Evolutionary conservation across 1,284 basidiomycete genomes (phyloP), one percentile per base, ranked within the genome.

Genomic region (Tilletiaria anomala): DNA sequence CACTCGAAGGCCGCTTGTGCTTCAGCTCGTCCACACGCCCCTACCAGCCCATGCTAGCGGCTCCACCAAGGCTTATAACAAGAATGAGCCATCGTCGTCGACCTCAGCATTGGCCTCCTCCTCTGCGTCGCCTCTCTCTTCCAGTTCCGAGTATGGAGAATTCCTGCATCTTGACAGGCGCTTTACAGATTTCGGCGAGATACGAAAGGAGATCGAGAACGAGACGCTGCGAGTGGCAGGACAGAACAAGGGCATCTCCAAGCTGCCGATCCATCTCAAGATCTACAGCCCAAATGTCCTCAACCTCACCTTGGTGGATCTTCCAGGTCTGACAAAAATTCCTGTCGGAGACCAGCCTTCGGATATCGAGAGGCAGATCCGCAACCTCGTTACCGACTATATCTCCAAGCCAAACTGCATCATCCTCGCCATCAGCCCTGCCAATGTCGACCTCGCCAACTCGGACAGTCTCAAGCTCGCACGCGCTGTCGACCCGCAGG

Each of bases 181-280:
- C 38, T 96, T 91, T 70, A 89, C 86, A 35, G 89, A 94, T 65
- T 96, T 93, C 65, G 74, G 76, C 41, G 89, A 96, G 58, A 83
- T 97, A 54, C 76, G 88, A 29, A 82, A 82, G 53, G 93, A 99
- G 72, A 97, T 99, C 52, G 91, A 97, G 70, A 83, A 87, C 66
- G 93, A 99, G 73, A 97, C 93, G 2, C 89, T 83, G 68, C 75
- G 91, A 34, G 91, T 99, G 19, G 91, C 93, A 0, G 91, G 91
- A 0, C 89, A 94, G 73, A 97, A 97, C 71, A 99, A 96, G 72
- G 91, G 93, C 40, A 82, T 97, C 48, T 89, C 84, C 71, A 89
- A 89, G 68, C 70, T 94, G 42, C 89, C 91, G 4, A 96, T 94
- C 64, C 82, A 85, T 51, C 73, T 96, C 51, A 78, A 87, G 66